Conservation (phyloP, 1,284 basidiomycete species). For the Ganoderma meredithae region DNA sequence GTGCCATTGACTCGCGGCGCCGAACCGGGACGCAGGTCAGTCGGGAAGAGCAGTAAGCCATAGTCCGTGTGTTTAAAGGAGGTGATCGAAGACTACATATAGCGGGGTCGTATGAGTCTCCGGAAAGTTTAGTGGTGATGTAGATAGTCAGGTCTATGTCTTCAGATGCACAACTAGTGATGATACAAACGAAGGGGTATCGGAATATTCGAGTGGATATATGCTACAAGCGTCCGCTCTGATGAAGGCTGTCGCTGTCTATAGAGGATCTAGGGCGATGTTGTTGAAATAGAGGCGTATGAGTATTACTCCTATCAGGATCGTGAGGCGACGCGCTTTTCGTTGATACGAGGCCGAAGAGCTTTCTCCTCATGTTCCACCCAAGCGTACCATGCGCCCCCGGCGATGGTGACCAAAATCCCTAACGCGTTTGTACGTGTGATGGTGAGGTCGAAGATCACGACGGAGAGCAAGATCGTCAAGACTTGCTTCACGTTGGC, state of each 20-base stretch:
- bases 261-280: background rate
- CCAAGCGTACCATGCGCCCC: conserved; percentile 85
- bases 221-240: conserved; percentile 7
- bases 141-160: background rate
- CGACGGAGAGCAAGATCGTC: conserved; percentile 85
- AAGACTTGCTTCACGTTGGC: conserved; percentile 95
- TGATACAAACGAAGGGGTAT: conserved; percentile 1
- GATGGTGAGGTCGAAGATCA: conserved; percentile 85
- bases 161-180: background rate
- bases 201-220: background rate
- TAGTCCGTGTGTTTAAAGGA: too few species aligned
- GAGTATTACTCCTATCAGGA: background rate
- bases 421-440: conserved; percentile 81
- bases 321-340: background rate
- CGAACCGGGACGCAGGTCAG: too few species aligned
- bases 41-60: too few species aligned
- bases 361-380: conserved; percentile 74
- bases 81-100: too few species aligned
- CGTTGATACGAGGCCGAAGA: background rate
- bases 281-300: background rate
- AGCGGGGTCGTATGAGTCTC: background rate
- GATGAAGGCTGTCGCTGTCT: background rate
- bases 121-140: background rate
- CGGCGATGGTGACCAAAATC: conserved; percentile 81
- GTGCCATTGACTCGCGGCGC: too few species aligned